phyloP scores from a whole-genome alignment of 139 green algal genomes.

The Auxenochlorella protothecoides region DNA sequence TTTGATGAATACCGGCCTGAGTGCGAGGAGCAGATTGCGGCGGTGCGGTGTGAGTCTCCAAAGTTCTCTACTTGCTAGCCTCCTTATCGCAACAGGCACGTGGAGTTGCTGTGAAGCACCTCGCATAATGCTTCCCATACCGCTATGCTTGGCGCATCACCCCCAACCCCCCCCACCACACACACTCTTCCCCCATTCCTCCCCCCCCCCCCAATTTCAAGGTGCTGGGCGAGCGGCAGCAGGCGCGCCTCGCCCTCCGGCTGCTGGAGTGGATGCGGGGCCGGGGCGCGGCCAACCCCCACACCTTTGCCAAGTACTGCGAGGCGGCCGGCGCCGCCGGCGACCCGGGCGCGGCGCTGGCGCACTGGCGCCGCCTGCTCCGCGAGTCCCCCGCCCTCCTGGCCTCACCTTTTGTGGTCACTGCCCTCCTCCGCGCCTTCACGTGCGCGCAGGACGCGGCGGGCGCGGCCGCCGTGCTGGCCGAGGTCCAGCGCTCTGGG shows the following conservation, averaged over 20 bases:
- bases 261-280: constrained; percentile 30
- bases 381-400: no score
- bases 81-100: background rate
- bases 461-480: no score
- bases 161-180: background rate
- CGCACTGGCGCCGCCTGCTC: constrained; percentile 7
- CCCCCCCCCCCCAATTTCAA: background rate
- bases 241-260: constrained; percentile 13
- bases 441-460: no score
- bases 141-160: background rate
- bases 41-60: background rate
- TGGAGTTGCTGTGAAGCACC: background rate
- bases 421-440: no score
- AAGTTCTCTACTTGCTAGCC: background rate
- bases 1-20: no score
- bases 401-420: no score
- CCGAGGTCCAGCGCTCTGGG: no score
- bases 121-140: background rate
- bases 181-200: no score
- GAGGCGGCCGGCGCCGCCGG: constrained; percentile 11
- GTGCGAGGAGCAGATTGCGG: background rate
- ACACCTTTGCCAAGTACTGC: constrained; percentile 23
- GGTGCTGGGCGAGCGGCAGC: constrained; percentile 14
- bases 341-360: constrained; percentile 7
- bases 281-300: constrained; percentile 11